Conservation (phyloP, 306 rosid genomes). For the Rubus parviflorus region DNA sequence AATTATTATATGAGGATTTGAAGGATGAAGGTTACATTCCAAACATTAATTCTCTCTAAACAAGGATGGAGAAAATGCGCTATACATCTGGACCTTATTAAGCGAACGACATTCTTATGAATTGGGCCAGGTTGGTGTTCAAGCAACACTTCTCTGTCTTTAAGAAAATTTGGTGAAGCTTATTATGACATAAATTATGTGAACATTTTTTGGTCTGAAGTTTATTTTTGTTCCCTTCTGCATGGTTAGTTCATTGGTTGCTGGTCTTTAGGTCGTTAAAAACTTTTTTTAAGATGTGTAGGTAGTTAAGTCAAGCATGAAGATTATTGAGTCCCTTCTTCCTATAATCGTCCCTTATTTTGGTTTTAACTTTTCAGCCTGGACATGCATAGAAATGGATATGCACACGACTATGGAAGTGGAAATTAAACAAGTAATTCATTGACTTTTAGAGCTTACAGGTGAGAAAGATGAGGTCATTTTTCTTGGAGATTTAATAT, state of each 20-base stretch:
- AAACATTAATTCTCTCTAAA: slow-evolving; percentile 24
- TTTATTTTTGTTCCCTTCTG: neutral
- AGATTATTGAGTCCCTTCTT: neutral
- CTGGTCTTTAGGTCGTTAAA: neutral
- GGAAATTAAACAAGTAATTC: neutral
- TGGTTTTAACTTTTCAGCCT: neutral
- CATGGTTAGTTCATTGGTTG: neutral
- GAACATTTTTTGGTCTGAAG: neutral
- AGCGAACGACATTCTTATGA: neutral
- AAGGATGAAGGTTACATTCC: slow-evolving; percentile 80
- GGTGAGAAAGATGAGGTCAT: neutral
- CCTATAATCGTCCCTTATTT: neutral
- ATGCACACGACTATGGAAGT: neutral
- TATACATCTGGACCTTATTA: neutral
- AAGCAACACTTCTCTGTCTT: neutral
- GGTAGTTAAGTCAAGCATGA: neutral
- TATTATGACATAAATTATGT: no score
- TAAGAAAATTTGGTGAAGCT: neutral
- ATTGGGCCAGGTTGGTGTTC: slow-evolving; percentile 15
- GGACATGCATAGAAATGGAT: neutral
- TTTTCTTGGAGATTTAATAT: neutral
- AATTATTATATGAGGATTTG: slow-evolving; percentile 61
- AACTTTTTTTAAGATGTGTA: neutral
- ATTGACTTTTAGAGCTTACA: neutral
- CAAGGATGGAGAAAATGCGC: neutral